Conservation (phyloP, 352 stramenopile species). For the Phytophthora ramorum region DNA sequence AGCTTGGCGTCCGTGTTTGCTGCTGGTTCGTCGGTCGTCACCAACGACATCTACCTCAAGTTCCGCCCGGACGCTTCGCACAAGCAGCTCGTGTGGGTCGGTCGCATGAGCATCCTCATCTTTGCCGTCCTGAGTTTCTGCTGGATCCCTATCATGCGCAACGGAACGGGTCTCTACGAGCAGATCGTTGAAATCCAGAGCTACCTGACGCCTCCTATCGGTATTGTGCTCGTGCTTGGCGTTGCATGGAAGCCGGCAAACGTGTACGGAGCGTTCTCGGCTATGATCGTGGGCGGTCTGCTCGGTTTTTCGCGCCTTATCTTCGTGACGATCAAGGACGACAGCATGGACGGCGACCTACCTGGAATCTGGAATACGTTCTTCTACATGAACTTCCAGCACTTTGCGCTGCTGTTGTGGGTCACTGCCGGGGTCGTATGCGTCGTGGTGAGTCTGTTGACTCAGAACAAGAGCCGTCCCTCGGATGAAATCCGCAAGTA, state of each 20-base stretch:
- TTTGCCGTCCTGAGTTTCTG: constrained; percentile 65
- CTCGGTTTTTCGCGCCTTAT: constrained; percentile 59
- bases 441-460: constrained; percentile 59
- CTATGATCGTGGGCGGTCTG: constrained; percentile 55
- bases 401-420: constrained; percentile 70
- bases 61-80: constrained; percentile 57
- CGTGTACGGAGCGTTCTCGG: constrained; percentile 53
- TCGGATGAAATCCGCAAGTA: constrained; percentile 48
- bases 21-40: constrained; percentile 63
- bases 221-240: constrained; percentile 66
- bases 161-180: constrained; percentile 66
- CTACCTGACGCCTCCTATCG: constrained; percentile 67
- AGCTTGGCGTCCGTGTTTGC: constrained; percentile 71
- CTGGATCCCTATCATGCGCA: constrained; percentile 73
- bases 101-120: constrained; percentile 51
- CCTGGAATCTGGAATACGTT: constrained; percentile 53
- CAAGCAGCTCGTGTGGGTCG: constrained; percentile 68
- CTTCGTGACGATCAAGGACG: constrained; percentile 62
- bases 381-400: constrained; percentile 80
- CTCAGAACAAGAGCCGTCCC: constrained; percentile 45
- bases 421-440: constrained; percentile 53
- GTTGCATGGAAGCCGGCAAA: constrained; percentile 62
- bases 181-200: constrained; percentile 70
- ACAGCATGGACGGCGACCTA: constrained; percentile 50
- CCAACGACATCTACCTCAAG: constrained; percentile 74